phyloP scores from a whole-genome alignment of 805 yeast genomes.

The Kazachstania taianensis region DNA sequence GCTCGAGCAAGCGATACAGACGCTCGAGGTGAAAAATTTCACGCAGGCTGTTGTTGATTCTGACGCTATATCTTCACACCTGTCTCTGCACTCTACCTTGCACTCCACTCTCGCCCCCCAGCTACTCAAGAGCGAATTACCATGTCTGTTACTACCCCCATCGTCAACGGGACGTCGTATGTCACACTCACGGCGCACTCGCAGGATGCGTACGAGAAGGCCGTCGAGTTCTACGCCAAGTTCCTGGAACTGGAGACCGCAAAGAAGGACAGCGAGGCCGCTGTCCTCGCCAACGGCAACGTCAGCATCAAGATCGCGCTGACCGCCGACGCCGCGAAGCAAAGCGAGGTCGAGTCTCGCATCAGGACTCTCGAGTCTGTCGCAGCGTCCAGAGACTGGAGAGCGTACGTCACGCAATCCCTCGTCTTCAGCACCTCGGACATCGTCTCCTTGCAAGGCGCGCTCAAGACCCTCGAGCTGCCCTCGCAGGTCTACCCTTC shows the following conservation, averaged over 20 bases:
- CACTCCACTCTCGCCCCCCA: no score
- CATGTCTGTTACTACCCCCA: no score
- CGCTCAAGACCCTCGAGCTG: constrained; percentile 21
- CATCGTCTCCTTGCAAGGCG: constrained; percentile 19
- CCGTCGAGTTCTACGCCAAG: constrained; percentile 44
- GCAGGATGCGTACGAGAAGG: constrained; percentile 32
- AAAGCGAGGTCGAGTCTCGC: constrained; percentile 23
- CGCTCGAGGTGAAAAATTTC: no score
- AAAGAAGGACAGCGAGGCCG: constrained; percentile 1
- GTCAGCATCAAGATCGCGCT: constrained; percentile 23
- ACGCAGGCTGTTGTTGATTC: no score
- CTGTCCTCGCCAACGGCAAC: constrained; percentile 14
- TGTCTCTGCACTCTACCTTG: no score
- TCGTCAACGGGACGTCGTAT: constrained; percentile 47
- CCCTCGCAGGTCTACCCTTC: constrained; percentile 58
- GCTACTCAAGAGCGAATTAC: no score
- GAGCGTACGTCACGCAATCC: constrained; percentile 35
- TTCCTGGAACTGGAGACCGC: constrained; percentile 13
- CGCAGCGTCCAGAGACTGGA: constrained; percentile 35
- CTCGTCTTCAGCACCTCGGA: constrained; percentile 31
- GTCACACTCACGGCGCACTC: constrained; percentile 45
- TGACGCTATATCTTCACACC: no score
- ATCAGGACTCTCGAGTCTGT: constrained; percentile 1
- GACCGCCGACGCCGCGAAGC: constrained; percentile 11
- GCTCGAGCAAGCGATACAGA: no score